Base-by-base conservation (phyloP, 2,329 filamentous ascomycete genomes). In the Fusarium concolor region DNA sequence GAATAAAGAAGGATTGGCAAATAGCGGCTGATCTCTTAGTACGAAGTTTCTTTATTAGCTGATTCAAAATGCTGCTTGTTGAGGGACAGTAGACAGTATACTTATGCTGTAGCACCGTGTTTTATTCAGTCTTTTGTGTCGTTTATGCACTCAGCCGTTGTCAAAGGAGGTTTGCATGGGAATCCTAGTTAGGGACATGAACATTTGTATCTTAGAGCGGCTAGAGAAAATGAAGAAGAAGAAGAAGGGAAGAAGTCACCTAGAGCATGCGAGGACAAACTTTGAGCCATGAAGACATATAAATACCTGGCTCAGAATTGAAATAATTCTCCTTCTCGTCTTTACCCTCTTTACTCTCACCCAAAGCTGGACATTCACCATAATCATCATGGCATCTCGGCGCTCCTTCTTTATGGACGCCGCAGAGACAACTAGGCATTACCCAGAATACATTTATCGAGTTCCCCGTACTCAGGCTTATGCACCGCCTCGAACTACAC, bases 1-100 rank as follows among this genome's bases (percentile, higher is more conserved):
- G 20, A 43, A 41, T 45, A 46, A 68, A 68, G 53, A 61, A 65
- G 41, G 61, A 49, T 62, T 68, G 56, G 61, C 39, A 52, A 69
- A 41, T 45, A 62, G 37, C 28, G 51, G 51, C 31, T 43, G 63
- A 63, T 67, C 50, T 47, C 18, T 15, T 20, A 53, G 22, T 50
- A 33, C 41, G 31, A 37, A 45, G 33, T 44, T 33, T n/a, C 33
- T n/a, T 35, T n/a, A 9, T 62, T 35, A 43, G 18, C 42, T 24
- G 22, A 6, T 24, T 35, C 22, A 38, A 20, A 37, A 26, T 55
- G 33, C 28, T 42, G 51, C 22, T 51, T 49, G 33, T 28, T 46
- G 31, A 31, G 12, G 29, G 18, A 35, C 31, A 15, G 31, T 33
- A 33, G 33, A n/a, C 15, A 35, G 33, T n/a, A 15, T 33, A 8